These are phyloP conservation scores for Boletus vermiculosoides DNA, from an alignment of 768 basidiomycete genomes.

Conservation along the genomic window DNA sequence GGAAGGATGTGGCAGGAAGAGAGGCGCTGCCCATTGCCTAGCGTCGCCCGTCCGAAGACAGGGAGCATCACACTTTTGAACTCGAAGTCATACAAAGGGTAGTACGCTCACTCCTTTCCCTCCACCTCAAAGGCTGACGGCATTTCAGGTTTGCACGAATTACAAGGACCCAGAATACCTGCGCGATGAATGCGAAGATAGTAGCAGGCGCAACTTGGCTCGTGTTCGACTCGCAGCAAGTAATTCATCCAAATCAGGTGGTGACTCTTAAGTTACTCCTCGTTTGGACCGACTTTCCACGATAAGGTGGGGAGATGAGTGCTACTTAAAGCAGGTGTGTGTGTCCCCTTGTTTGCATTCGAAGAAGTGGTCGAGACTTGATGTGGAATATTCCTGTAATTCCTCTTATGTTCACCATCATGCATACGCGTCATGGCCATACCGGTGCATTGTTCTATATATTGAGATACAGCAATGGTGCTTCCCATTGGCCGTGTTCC, in stretches of 20 bases:
- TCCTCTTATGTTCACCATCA: background rate
- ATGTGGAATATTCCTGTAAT: background rate
- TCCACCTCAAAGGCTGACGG: slow-evolving; percentile 8
- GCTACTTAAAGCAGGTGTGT: slow-evolving; percentile 76
- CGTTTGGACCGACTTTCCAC: slow-evolving; percentile 71
- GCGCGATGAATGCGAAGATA: slow-evolving; percentile 67
- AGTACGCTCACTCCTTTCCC: slow-evolving; percentile 28
- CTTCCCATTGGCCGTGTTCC: background rate
- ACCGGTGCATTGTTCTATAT: background rate
- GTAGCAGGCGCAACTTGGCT: slow-evolving; percentile 71
- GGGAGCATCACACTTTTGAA: too few species aligned
- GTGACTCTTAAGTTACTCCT: slow-evolving; percentile 60
- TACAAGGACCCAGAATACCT: slow-evolving; percentile 72
- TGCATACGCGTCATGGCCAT: background rate
- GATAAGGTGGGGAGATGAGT: slow-evolving; percentile 80
- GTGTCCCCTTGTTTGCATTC: background rate
- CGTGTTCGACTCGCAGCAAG: slow-evolving; percentile 60
- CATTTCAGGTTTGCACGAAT: slow-evolving; percentile 74
- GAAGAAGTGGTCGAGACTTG: background rate
- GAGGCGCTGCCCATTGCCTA: too few species aligned
- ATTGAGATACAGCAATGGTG: background rate
- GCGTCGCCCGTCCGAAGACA: too few species aligned
- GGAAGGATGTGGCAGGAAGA: too few species aligned
- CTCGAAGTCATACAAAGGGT: slow-evolving; percentile 60
- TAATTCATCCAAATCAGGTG: slow-evolving; percentile 87